Conservation (phyloP, 192 early-diverging fungal species). For the Gigaspora rosea region DNA sequence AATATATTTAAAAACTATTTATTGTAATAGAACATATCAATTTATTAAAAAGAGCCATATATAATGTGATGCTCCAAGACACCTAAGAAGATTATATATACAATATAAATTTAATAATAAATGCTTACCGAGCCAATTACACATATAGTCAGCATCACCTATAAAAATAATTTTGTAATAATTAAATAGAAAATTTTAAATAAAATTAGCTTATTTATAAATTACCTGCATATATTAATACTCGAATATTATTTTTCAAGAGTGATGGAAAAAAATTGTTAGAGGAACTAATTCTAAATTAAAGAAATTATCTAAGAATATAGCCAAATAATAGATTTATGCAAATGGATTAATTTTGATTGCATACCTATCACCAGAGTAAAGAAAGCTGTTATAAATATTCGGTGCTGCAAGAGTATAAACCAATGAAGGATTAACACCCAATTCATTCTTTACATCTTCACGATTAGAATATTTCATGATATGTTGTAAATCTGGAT, state of each 20-base stretch:
- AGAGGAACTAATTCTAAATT: constrained; percentile 76
- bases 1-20: too few relatives aligned
- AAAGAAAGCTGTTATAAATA: constrained; percentile 75
- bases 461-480: constrained; percentile 76
- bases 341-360: not conserved
- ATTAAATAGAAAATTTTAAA: not conserved
- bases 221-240: constrained; percentile 77
- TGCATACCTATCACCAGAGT: constrained; percentile 73
- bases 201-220: not conserved
- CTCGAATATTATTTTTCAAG: constrained; percentile 77
- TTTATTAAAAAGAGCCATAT: too few relatives aligned
- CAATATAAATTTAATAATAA: too few relatives aligned
- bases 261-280: constrained; percentile 63
- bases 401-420: constrained; percentile 81
- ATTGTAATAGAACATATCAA: too few relatives aligned
- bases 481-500: constrained; percentile 78
- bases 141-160: constrained; percentile 93
- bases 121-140: constrained; percentile 73
- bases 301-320: too few relatives aligned
- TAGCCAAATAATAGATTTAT: too few relatives aligned
- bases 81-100: too few relatives aligned
- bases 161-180: not conserved
- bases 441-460: constrained; percentile 75
- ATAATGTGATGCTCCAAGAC: too few relatives aligned
- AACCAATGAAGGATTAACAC: constrained; percentile 64